phyloP scores from a whole-genome alignment of 2,329 filamentous ascomycete species.

The Ophiostoma perfectum region DNA sequence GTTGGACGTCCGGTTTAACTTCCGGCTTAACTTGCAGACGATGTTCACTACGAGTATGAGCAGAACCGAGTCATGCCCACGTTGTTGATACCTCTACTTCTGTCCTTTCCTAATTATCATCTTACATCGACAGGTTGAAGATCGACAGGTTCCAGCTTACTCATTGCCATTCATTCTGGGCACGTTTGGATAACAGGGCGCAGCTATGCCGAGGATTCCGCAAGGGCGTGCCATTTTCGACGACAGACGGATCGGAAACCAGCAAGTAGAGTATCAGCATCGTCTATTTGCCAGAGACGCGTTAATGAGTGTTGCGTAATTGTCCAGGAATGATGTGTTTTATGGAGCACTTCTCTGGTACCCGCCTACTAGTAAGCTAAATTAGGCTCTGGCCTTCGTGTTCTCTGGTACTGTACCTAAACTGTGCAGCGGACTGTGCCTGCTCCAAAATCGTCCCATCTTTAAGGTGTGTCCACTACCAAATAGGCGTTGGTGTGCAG shows the following conservation, averaged over 20 bases:
- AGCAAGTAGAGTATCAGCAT: not conserved
- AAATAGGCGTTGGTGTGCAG: not conserved
- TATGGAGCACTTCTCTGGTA: slow-evolving; percentile 4
- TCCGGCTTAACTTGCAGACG: too few relatives aligned
- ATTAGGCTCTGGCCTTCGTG: not conserved
- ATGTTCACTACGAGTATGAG: too few relatives aligned
- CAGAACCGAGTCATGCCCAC: too few relatives aligned
- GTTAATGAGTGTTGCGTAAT: slow-evolving; percentile 15
- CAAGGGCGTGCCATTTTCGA: not conserved
- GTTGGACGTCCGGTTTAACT: too few relatives aligned
- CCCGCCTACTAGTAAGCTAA: not conserved
- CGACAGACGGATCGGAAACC: too few relatives aligned
- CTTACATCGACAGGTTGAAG: not conserved
- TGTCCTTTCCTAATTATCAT: not conserved
- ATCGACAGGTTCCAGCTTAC: not conserved
- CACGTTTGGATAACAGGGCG: slow-evolving; percentile 8
- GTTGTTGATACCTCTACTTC: not conserved
- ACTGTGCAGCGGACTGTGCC: not conserved
- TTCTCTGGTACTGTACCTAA: not conserved
- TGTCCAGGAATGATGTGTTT: slow-evolving; percentile 14
- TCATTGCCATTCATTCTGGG: not conserved
- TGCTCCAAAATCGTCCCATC: too few relatives aligned
- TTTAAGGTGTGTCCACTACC: too few relatives aligned
- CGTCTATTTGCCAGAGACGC: not conserved
- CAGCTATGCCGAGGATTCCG: slow-evolving; percentile 12